A percentile compares a stretch with the other conserved stretches of the same genome.
Evolutionary conservation across 257 asterid genomes (phyloP).

Genomic region (Ajuga chamaepitys): DNA sequence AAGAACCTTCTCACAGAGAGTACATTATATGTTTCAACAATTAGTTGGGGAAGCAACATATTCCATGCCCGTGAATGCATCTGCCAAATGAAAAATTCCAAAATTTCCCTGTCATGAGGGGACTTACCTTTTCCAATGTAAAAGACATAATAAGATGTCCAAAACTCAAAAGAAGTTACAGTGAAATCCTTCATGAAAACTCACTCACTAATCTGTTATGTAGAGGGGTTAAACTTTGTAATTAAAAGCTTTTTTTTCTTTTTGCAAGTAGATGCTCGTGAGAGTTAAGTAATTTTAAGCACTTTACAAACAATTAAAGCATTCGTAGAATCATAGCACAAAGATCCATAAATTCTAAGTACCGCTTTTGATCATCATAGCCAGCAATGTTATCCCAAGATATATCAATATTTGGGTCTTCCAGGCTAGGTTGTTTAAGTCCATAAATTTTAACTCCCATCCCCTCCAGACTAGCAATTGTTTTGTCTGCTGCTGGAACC

Average conservation of each 20-base stretch:
- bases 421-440: slow-evolving; percentile 36
- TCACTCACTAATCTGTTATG: background rate
- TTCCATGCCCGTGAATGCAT: background rate
- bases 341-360: slow-evolving; percentile 3
- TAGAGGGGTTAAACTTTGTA: background rate
- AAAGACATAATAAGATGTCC: background rate
- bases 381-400: slow-evolving; percentile 98
- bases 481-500: slow-evolving; percentile 41
- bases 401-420: slow-evolving; percentile 39
- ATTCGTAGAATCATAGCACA: slow-evolving; percentile 3
- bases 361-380: slow-evolving; percentile 79
- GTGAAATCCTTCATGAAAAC: background rate
- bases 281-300: background rate
- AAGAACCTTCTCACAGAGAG: background rate
- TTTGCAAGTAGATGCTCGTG: background rate
- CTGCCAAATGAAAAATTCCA: background rate
- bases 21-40: background rate
- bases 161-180: background rate
- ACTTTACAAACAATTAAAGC: background rate
- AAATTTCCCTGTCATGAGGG: background rate
- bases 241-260: background rate
- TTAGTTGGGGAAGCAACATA: background rate
- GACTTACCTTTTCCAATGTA: background rate
- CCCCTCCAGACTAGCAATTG: slow-evolving; percentile 59
- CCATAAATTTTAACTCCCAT: slow-evolving; percentile 92